These are phyloP conservation scores for Globisporangium orthogonon DNA, from an alignment of 352 stramenopile genomes.

Conservation along the genomic window DNA sequence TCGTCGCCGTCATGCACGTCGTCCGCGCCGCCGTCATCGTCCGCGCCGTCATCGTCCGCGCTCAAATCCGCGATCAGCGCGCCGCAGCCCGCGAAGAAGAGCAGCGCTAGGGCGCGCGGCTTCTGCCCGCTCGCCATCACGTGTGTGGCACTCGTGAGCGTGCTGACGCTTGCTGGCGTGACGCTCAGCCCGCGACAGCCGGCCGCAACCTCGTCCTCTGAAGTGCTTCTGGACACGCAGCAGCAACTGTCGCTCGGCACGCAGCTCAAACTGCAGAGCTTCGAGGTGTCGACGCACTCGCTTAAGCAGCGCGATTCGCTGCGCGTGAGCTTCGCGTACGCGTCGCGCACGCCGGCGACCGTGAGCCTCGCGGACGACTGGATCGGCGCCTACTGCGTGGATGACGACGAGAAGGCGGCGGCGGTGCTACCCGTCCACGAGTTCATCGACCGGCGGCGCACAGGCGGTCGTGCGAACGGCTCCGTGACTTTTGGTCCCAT, in stretches of 20 bases:
- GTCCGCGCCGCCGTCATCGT: neutral
- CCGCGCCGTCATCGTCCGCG: neutral
- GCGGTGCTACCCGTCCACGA: conserved; percentile 6
- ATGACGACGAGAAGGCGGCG: conserved; percentile 11
- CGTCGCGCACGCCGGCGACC: conserved; percentile 2
- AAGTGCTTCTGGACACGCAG: conserved; percentile 5
- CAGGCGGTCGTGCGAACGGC: neutral
- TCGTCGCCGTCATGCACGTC: neutral
- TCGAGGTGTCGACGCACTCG: conserved; percentile 21
- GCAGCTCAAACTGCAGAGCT: conserved; percentile 14
- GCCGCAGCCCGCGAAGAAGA: neutral
- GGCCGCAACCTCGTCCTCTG: neutral
- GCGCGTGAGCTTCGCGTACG: conserved; percentile 31
- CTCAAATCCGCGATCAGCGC: neutral
- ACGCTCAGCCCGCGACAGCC: conserved; percentile 5
- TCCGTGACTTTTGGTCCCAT: conserved; percentile 15
- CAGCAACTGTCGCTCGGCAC: conserved; percentile 1
- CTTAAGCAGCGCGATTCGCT: conserved; percentile 28
- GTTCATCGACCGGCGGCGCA: conserved; percentile 13
- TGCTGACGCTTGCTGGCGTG: conserved; percentile 1
- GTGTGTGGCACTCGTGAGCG: conserved; percentile 9
- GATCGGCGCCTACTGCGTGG: conserved; percentile 18
- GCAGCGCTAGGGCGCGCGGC: neutral
- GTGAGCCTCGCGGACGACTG: conserved; percentile 6
- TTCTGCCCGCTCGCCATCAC: neutral